Evolutionary conservation across 257 asterid species (phyloP), one percentile per base, ranked within the genome.

Genomic region (Ilex aquifolium): DNA sequence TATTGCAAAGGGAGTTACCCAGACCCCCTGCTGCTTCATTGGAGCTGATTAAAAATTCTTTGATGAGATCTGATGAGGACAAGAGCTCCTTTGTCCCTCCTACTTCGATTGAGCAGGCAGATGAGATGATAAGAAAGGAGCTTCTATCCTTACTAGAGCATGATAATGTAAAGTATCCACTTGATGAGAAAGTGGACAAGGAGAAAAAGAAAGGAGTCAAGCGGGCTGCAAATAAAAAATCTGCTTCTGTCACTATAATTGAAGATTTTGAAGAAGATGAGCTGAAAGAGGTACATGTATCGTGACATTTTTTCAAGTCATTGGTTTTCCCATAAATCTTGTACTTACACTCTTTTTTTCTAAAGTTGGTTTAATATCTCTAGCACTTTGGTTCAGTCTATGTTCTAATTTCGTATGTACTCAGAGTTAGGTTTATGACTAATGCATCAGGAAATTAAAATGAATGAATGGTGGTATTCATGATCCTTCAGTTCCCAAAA

Each of bases 41-140:
- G 76, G 96, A 87, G 59, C 79, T 93, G 67, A 88, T 93, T 31
- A 84, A 76, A 65, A 72, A 61, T 56, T 79, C 96, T n/a, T 78
- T 93, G 67, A 63, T 84, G 62, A 84, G 83, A 73, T 70, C 95
- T 62, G 95, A 79, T 64, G 97, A 77, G 62, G 99, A 90, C 71
- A 90, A 93, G 79, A 93, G 97, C 83, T 78, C 96, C 42, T 80
- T 93, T 75, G 99, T 84, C 55, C 99, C 99, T 71, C 95, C 97
- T 11, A 90, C 99, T 13, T 51, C 71, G 64, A 64, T 90, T 61
- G 99, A 93, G 88, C 92, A 84, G 82, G 99, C 99, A 39, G 99
- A 93, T 75, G 96, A 93, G 75, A 77, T 88, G 76, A 73, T 90
- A 54, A 83, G 87, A 63, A 90, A 78, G 74, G 99, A 93, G 74